phyloP scores from a whole-genome alignment of 495 filamentous ascomycete genomes.

The Talaromyces stipitatus region DNA sequence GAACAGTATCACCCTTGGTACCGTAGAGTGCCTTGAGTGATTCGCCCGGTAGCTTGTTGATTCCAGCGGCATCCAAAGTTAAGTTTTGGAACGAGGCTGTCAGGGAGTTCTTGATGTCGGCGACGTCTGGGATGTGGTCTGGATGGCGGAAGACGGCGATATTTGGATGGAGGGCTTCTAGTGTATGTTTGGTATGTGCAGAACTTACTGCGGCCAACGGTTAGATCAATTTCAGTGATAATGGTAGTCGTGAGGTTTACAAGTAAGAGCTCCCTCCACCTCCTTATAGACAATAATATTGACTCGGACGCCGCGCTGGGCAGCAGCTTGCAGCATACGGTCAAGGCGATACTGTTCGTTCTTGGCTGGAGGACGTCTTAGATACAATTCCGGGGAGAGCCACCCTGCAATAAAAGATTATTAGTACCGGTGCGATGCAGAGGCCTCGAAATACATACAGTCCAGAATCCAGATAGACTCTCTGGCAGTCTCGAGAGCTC shows the following conservation, averaged over 20 bases:
- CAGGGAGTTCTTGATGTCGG: slow-evolving; percentile 45
- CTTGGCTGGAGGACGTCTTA: slow-evolving; percentile 74
- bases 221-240: slow-evolving; percentile 4
- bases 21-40: slow-evolving; percentile 73
- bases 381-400: slow-evolving; percentile 83
- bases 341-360: slow-evolving; percentile 85
- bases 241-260: slow-evolving; percentile 47
- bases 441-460: slow-evolving; percentile 37
- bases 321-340: slow-evolving; percentile 79
- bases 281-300: slow-evolving; percentile 97
- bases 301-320: slow-evolving; percentile 77
- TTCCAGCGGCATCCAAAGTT: slow-evolving; percentile 40
- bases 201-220: slow-evolving; percentile 57
- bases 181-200: slow-evolving; percentile 72
- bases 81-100: slow-evolving; percentile 44
- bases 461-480: slow-evolving; percentile 91
- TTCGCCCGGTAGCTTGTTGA: slow-evolving; percentile 55
- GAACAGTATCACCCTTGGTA: slow-evolving; percentile 65
- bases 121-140: slow-evolving; percentile 73
- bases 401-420: slow-evolving; percentile 50
- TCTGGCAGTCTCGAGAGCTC: slow-evolving; percentile 73
- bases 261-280: slow-evolving; percentile 71
- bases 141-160: slow-evolving; percentile 90
- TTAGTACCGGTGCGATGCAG: not conserved
- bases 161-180: slow-evolving; percentile 76